Percentiles rank a stretch among this genome's conserved stretches.
Evolutionary conservation across 31 red algal species (phyloP).

Genomic region (Odonthalia washingtoniensis): DNA sequence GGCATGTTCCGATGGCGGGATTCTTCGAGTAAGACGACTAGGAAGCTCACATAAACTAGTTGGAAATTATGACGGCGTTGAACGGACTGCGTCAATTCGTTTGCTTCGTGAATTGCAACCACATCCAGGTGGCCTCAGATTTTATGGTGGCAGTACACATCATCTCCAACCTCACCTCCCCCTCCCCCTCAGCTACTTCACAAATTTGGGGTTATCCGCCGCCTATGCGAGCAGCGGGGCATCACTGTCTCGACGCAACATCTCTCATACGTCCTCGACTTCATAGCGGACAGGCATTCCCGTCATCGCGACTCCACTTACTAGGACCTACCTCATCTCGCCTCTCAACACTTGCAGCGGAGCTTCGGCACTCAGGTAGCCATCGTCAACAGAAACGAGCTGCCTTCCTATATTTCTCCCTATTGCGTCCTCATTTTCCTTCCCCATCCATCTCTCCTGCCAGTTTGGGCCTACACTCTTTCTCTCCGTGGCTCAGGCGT

Average conservation of each 20-base stretch:
- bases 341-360: too few relatives aligned
- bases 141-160: conserved; percentile 17
- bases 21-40: conserved; percentile 6
- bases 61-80: neutral
- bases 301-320: too few relatives aligned
- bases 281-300: neutral
- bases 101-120: neutral
- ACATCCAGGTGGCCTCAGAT: neutral
- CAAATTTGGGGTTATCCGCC: neutral
- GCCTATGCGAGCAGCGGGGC: neutral
- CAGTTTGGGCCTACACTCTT: too few relatives aligned
- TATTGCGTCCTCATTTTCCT: too few relatives aligned
- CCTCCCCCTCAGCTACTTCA: too few relatives aligned
- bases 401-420: too few relatives aligned
- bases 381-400: too few relatives aligned
- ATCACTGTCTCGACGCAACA: neutral
- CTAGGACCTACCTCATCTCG: too few relatives aligned
- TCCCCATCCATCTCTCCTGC: too few relatives aligned
- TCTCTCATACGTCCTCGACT: neutral
- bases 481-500: too few relatives aligned
- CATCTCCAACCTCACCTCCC: conserved; percentile 5
- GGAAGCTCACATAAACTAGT: conserved; percentile 5
- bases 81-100: conserved; percentile 3
- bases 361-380: too few relatives aligned
- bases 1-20: neutral